These are phyloP conservation scores for Cicer pinnatifidum DNA, from an alignment of 306 rosid genomes.

Conservation along the genomic window DNA sequence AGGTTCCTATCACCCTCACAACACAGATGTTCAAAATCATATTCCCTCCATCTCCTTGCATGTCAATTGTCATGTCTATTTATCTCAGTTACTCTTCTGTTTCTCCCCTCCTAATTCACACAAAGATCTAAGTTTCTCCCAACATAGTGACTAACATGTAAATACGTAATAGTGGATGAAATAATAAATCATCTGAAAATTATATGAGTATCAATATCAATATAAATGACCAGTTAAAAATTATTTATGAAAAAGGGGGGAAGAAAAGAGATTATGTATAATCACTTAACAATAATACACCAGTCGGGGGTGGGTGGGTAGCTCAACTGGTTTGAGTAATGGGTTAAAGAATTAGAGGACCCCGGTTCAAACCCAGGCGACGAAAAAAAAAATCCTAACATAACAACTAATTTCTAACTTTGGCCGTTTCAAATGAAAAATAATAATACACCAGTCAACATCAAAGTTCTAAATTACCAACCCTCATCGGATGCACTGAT, in stretches of 20 bases:
- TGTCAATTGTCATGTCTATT: neutral
- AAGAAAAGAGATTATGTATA: slow-evolving; percentile 23
- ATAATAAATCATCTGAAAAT: slow-evolving; percentile 23
- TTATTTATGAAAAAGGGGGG: neutral
- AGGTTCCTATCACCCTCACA: slow-evolving; percentile 7
- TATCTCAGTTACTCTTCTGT: slow-evolving; percentile 3
- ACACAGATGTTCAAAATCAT: slow-evolving; percentile 15
- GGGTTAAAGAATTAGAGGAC: no score
- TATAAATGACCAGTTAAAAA: slow-evolving; percentile 29
- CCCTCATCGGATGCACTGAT: slow-evolving; percentile 98
- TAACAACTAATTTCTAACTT: no score
- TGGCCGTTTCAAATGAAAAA: neutral
- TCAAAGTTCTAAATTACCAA: slow-evolving; percentile 48
- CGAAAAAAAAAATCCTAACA: no score
- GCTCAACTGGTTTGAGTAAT: no score
- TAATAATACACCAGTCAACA: slow-evolving; percentile 36
- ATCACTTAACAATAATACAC: slow-evolving; percentile 27
- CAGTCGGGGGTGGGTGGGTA: neutral
- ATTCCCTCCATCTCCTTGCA: slow-evolving; percentile 26
- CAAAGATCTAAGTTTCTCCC: slow-evolving; percentile 16
- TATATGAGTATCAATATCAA: slow-evolving; percentile 36
- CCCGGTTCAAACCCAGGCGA: no score
- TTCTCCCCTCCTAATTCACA: slow-evolving; percentile 28
- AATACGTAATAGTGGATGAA: slow-evolving; percentile 24
- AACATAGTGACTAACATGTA: slow-evolving; percentile 19